phyloP scores from a whole-genome alignment of 2,329 filamentous ascomycete species.

The Paraphoma sp. region DNA sequence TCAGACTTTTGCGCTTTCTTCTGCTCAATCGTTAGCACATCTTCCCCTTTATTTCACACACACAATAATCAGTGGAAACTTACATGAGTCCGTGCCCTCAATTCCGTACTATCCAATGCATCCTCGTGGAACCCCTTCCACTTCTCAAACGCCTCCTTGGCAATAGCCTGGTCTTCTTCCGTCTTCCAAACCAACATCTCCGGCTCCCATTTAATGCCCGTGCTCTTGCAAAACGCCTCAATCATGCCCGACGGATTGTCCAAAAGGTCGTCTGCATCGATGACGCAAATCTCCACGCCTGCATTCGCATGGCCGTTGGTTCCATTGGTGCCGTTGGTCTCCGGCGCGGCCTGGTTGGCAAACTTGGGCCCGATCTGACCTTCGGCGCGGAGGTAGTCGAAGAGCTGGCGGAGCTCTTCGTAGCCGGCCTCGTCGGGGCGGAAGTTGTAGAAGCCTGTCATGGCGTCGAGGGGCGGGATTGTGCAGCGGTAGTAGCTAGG shows the following conservation, averaged over 20 bases:
- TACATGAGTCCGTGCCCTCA: conserved; percentile 73
- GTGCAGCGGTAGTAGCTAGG: conserved; percentile 96
- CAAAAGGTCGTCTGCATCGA: conserved; percentile 93
- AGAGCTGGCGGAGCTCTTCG: conserved; percentile 81
- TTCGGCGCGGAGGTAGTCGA: conserved; percentile 78
- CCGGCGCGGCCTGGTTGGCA: conserved; percentile 52
- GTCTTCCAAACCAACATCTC: conserved; percentile 87
- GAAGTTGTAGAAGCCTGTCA: conserved; percentile 88
- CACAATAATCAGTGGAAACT: conserved; percentile 26
- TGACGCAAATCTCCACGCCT: conserved; percentile 74
- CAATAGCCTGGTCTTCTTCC: conserved; percentile 72
- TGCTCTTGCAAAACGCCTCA: conserved; percentile 79
- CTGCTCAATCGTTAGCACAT: conserved; percentile 30
- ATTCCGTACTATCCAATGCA: conserved; percentile 79
- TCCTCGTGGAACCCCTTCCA: conserved; percentile 98
- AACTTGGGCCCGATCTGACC: conserved; percentile 74
- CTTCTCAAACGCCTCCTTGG: conserved; percentile 84
- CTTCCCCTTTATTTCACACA: neutral
- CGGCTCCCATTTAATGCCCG: conserved; percentile 76
- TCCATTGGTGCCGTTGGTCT: conserved; percentile 35
- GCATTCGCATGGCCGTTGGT: conserved; percentile 38
- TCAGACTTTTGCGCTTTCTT: conserved; percentile 68
- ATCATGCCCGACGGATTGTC: conserved; percentile 81
- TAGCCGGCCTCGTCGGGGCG: conserved; percentile 90
- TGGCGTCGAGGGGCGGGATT: conserved; percentile 79